These are phyloP conservation scores for Capsicum chinense DNA, from an alignment of 257 asterid genomes.

Conservation along the genomic window DNA sequence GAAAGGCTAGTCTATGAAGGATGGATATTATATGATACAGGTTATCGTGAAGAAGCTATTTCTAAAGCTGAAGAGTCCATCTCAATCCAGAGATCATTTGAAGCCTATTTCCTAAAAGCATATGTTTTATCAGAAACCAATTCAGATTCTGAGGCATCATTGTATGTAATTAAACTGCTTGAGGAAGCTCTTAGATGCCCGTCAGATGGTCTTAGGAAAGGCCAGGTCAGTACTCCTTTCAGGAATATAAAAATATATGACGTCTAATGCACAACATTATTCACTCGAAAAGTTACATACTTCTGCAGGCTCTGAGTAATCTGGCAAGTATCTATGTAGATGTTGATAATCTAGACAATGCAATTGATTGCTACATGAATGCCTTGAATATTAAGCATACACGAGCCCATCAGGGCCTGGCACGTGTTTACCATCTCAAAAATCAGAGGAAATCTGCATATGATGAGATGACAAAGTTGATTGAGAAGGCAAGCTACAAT, in stretches of 20 bases:
- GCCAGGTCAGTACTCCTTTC: conserved; percentile 66
- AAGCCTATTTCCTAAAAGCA: conserved; percentile 93
- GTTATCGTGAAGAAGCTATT: conserved; percentile 83
- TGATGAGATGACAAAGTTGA: conserved; percentile 97
- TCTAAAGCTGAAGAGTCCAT: conserved; percentile 91
- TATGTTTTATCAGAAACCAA: conserved; percentile 81
- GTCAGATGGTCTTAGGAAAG: conserved; percentile 98
- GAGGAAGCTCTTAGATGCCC: conserved; percentile 99
- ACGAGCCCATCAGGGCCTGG: conserved; percentile 95
- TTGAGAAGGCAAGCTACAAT: conserved; percentile 76
- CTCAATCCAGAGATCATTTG: conserved; percentile 83
- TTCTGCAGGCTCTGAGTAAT: conserved; percentile 85
- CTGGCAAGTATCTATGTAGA: conserved; percentile 87
- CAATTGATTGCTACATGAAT: conserved; percentile 81
- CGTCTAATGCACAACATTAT: not conserved
- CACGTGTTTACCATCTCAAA: conserved; percentile 90
- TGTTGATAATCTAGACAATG: conserved; percentile 78
- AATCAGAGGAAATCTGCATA: conserved; percentile 82
- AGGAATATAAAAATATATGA: not conserved
- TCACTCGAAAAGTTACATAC: not conserved
- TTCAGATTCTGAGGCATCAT: conserved; percentile 68
- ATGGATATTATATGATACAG: conserved; percentile 95
- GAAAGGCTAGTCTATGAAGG: conserved; percentile 96
- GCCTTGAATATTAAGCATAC: conserved; percentile 92
- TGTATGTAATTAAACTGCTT: conserved; percentile 76